Conservation (phyloP, 768 basidiomycete genomes). For the Pisolithus tinctorius region DNA sequence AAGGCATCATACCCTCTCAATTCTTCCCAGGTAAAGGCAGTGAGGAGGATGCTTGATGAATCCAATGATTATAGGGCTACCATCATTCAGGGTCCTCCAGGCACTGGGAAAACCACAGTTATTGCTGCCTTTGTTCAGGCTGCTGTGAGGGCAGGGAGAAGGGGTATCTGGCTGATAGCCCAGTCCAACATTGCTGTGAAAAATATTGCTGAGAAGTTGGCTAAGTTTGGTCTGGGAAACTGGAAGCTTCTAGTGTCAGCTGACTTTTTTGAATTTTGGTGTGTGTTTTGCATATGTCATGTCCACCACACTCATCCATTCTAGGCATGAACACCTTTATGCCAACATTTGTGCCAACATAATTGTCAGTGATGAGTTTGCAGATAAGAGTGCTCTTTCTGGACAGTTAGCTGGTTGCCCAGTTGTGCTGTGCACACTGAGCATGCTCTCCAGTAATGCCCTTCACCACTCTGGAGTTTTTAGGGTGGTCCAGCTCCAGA, state of each 20-base stretch:
- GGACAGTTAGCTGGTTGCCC: slow-evolving; percentile 32
- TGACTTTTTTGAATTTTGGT: slow-evolving; percentile 67
- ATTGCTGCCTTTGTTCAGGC: slow-evolving; percentile 56
- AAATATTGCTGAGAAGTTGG: slow-evolving; percentile 80
- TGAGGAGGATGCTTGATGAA: slow-evolving; percentile 32
- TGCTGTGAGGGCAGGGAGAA: slow-evolving; percentile 32
- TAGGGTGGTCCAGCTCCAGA: slow-evolving; percentile 32
- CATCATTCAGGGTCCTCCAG: slow-evolving; percentile 47
- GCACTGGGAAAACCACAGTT: slow-evolving; percentile 70
- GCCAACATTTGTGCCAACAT: slow-evolving; percentile 37
- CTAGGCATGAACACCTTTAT: slow-evolving; percentile 82
- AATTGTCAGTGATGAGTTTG: slow-evolving; percentile 41
- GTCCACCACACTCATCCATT: slow-evolving; percentile 2
- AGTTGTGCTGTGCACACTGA: slow-evolving; percentile 70
- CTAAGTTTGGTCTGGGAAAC: slow-evolving; percentile 40
- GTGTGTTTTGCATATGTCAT: slow-evolving; percentile 13
- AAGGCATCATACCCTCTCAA: slow-evolving; percentile 30
- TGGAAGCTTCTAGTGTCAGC: slow-evolving; percentile 69
- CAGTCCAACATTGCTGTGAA: slow-evolving; percentile 87
- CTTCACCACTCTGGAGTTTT: slow-evolving; percentile 19
- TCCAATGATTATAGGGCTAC: slow-evolving; percentile 30
- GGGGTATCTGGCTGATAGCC: slow-evolving; percentile 73
- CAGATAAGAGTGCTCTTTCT: slow-evolving; percentile 19
- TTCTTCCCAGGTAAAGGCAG: slow-evolving; percentile 31
- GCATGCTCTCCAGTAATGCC: slow-evolving; percentile 54